A percentile compares a stretch with the other conserved stretches of the same genome.
These are phyloP conservation scores for Thymus quinquecostatus DNA, from an alignment of 257 asterid species.

Conservation along the genomic window DNA sequence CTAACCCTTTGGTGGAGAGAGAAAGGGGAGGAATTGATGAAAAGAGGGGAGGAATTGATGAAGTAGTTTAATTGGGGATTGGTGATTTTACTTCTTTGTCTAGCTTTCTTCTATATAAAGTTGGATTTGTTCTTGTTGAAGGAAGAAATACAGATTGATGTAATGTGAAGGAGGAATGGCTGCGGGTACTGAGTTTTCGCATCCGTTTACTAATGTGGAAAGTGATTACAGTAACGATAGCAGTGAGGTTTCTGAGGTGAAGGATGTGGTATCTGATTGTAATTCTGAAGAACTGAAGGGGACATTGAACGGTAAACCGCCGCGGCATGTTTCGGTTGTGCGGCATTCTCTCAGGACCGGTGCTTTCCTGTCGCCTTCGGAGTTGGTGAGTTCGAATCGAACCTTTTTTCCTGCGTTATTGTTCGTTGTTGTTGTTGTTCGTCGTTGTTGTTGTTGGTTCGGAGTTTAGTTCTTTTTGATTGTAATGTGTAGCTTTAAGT, in stretches of 20 bases:
- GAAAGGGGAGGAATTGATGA: not conserved
- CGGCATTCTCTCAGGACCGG: conserved; percentile 56
- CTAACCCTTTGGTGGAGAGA: not conserved
- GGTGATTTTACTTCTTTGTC: not conserved
- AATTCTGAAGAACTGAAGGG: conserved; percentile 48
- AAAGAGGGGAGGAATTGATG: conserved; percentile 21
- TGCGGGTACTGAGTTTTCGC: conserved; percentile 63
- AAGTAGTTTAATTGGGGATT: not conserved
- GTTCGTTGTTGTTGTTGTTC: too few relatives aligned
- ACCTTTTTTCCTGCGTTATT: too few relatives aligned
- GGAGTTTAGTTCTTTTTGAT: not conserved
- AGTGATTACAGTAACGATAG: conserved; percentile 44
- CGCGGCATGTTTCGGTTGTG: conserved; percentile 56
- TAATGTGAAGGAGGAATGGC: conserved; percentile 54
- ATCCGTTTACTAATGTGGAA: conserved; percentile 45
- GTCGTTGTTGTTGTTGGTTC: too few relatives aligned
- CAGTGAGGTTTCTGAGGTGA: conserved; percentile 38
- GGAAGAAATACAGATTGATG: conserved; percentile 35
- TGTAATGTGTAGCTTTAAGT: conserved; percentile 8
- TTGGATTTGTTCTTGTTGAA: conserved; percentile 24
- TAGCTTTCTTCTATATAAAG: not conserved
- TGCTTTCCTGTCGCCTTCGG: conserved; percentile 48
- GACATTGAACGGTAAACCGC: conserved; percentile 49
- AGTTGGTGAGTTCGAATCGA: conserved; percentile 48
- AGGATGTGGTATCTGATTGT: conserved; percentile 45